A percentile compares a stretch with the other conserved stretches of the same genome.
phyloP scores from a whole-genome alignment of 148 eudicot species.

The Tetragonia tetragonoides region DNA sequence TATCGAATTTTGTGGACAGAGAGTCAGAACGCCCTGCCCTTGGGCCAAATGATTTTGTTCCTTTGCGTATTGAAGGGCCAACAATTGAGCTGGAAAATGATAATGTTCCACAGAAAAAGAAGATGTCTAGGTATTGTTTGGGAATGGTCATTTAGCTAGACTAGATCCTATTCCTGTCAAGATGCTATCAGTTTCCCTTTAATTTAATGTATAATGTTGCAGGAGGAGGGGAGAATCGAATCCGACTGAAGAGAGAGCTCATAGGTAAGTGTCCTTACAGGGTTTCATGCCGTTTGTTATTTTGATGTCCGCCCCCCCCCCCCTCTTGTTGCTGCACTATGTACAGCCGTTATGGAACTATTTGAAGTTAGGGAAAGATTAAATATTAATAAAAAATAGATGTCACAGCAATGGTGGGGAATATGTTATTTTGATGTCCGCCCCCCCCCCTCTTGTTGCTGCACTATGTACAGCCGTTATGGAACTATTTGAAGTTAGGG shows the following conservation, averaged over 20 bases:
- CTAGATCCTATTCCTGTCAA: background rate
- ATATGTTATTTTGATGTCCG: too few species aligned
- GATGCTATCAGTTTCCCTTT: constrained; percentile 2
- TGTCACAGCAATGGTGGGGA: too few species aligned
- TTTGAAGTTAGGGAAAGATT: too few species aligned
- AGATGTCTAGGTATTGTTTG: constrained; percentile 31
- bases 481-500: too few species aligned
- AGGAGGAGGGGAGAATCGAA: constrained; percentile 8
- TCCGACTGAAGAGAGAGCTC: background rate
- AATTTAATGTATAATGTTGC: constrained; percentile 4
- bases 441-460: too few species aligned
- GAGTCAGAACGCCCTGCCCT: constrained; percentile 80
- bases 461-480: too few species aligned
- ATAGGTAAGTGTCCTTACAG: too few species aligned
- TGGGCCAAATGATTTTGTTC: constrained; percentile 59
- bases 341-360: too few species aligned
- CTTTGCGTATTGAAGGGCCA: constrained; percentile 31
- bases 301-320: too few species aligned
- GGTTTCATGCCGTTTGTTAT: too few species aligned
- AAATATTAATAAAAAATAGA: too few species aligned
- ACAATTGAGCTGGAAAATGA: constrained; percentile 30
- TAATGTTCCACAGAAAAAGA: constrained; percentile 28
- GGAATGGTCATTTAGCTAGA: background rate
- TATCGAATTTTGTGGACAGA: constrained; percentile 85
- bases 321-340: too few species aligned